phyloP scores from a whole-genome alignment of 176 grass and related monocot species.

The Paspalum vaginatum region DNA sequence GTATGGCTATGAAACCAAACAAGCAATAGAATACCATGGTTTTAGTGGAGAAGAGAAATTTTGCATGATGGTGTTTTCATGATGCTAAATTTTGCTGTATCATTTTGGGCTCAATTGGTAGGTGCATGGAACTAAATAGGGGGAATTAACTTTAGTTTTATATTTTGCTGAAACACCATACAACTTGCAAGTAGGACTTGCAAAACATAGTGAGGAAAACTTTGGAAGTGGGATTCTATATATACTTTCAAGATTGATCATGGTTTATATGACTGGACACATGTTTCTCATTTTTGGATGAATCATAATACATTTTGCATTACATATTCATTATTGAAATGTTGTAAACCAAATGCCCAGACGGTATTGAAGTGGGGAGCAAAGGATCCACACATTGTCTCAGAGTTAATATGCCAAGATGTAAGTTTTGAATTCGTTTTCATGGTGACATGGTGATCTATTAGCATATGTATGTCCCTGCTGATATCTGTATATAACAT shows the following conservation, averaged over 20 bases:
- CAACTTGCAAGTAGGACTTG: slow-evolving; percentile 3
- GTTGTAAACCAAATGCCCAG: slow-evolving; percentile 52
- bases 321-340: slow-evolving; percentile 24
- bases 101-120: not conserved
- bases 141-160: not conserved
- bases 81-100: slow-evolving; percentile 10
- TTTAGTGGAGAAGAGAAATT: too few species aligned
- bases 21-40: too few species aligned
- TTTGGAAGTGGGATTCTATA: not conserved
- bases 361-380: slow-evolving; percentile 60
- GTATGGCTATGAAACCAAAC: too few species aligned
- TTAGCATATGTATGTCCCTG: slow-evolving; percentile 24
- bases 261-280: slow-evolving; percentile 14
- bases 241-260: slow-evolving; percentile 30
- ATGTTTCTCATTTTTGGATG: not conserved
- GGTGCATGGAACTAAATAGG: too few species aligned
- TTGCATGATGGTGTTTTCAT: not conserved
- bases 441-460: slow-evolving; percentile 16
- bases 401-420: slow-evolving; percentile 75
- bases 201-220: slow-evolving; percentile 1
- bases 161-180: slow-evolving; percentile 9
- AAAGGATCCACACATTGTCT: slow-evolving; percentile 60
- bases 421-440: slow-evolving; percentile 57
- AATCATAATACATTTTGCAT: slow-evolving; percentile 33
- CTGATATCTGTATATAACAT: slow-evolving; percentile 18